Conservation (phyloP, 2,329 filamentous ascomycete genomes). For the Pseudocercospora eumusae region DNA sequence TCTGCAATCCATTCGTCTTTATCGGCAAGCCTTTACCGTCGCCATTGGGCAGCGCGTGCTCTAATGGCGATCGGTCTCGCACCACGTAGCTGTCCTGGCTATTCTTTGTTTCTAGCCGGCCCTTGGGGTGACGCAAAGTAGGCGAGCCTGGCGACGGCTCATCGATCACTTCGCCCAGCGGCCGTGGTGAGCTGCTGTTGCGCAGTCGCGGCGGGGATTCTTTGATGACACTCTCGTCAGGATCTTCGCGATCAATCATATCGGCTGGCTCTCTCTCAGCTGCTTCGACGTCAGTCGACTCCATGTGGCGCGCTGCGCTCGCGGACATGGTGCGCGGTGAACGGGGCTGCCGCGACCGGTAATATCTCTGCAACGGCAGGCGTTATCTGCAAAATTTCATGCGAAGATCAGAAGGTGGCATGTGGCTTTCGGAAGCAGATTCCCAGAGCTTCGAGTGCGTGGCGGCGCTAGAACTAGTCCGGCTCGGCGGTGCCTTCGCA, state of each 20-base stretch:
- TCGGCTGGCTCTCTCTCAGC: constrained; percentile 37
- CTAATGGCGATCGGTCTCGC: constrained; percentile 26
- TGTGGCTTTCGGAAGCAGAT: neutral
- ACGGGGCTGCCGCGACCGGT: neutral
- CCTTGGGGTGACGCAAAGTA: constrained; percentile 34
- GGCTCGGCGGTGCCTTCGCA: too few species aligned
- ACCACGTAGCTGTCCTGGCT: constrained; percentile 30
- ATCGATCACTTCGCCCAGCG: constrained; percentile 41
- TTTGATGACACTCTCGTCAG: constrained; percentile 37
- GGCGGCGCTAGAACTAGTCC: too few species aligned
- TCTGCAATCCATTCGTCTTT: constrained; percentile 13
- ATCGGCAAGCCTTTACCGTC: constrained; percentile 27
- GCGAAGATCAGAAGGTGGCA: neutral
- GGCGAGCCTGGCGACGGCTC: constrained; percentile 39
- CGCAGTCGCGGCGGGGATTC: constrained; percentile 38
- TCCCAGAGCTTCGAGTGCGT: neutral
- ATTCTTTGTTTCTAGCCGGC: constrained; percentile 33
- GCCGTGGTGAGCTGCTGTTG: constrained; percentile 37
- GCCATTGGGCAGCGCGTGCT: constrained; percentile 26
- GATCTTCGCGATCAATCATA: constrained; percentile 22
- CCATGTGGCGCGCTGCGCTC: neutral
- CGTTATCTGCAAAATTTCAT: neutral
- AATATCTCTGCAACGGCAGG: neutral
- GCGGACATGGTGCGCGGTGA: neutral
- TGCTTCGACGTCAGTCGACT: constrained; percentile 37